A percentile compares a stretch with the other conserved stretches of the same genome.
Conservation (phyloP, 1,284 basidiomycete genomes). For the Cutaneotrichosporon sp. region DNA sequence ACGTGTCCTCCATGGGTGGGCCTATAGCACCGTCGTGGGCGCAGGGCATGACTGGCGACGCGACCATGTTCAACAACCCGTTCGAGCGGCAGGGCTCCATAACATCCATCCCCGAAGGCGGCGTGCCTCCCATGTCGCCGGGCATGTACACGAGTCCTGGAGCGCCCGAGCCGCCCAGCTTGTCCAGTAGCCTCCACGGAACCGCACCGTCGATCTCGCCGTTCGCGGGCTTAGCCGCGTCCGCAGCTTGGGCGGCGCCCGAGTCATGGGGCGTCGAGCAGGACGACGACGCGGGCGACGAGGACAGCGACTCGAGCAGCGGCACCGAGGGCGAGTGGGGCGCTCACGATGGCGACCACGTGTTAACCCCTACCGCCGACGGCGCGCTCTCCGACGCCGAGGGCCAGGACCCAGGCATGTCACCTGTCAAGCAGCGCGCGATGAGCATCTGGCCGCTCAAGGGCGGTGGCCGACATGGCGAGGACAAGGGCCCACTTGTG, state of each 20-base stretch:
- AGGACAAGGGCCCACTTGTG: slow-evolving; percentile 17
- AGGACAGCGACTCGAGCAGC: slow-evolving; percentile 26
- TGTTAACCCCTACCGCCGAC: slow-evolving; percentile 3
- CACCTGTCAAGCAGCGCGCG: slow-evolving; percentile 2
- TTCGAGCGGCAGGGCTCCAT: slow-evolving; percentile 25
- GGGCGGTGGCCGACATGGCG: not conserved
- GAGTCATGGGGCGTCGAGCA: slow-evolving; percentile 60
- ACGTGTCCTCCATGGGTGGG: slow-evolving; percentile 25
- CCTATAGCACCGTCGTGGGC: slow-evolving; percentile 44
- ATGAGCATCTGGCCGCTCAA: slow-evolving; percentile 10
- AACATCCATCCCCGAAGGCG: not conserved
- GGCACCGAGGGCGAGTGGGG: slow-evolving; percentile 45
- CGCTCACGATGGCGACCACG: slow-evolving; percentile 17
- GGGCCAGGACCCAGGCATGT: not conserved
- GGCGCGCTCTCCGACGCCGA: not conserved
- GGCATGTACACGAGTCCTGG: slow-evolving; percentile 1
- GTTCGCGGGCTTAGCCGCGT: slow-evolving; percentile 14
- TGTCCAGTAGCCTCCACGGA: not conserved
- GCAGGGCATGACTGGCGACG: slow-evolving; percentile 11
- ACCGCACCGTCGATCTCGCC: slow-evolving; percentile 17
- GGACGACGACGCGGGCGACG: slow-evolving; percentile 47
- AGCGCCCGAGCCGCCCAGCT: not conserved
- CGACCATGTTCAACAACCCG: slow-evolving; percentile 49
- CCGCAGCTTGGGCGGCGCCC: slow-evolving; percentile 57
- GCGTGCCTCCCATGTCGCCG: slow-evolving; percentile 12